Base-by-base conservation (phyloP, 306 rosid genomes). In the Abrus pulchellus region DNA sequence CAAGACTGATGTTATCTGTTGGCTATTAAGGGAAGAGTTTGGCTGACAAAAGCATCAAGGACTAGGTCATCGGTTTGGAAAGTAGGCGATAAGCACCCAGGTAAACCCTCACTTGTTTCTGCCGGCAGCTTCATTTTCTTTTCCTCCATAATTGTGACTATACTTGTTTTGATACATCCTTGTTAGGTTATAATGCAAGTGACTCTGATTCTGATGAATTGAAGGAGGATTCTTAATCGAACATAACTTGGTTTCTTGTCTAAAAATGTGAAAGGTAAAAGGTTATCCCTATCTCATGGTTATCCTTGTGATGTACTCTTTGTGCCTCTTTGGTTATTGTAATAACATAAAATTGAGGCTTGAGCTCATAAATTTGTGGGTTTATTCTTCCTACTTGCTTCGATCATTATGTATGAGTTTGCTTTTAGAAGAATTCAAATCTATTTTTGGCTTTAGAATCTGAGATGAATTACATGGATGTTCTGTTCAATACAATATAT, bases 141-240 rank as follows among this genome's bases (percentile, higher is more conserved):
- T 59, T 28, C 89, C 56, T 74, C 38, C 9, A 10, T 33, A 40
- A 6, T 56, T 3, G 3, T 67, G 59, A 67, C 48, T 32, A 1
- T 71, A 34, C 7, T 72, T 76, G 80, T 47, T 68, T 32, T 74
- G 36, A 2, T 83, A 77, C 65, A 34, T 63, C 34, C 71, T 61
- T 86, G 20, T 72, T 76, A 94, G 97, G 98, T 76, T 94, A 94
- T 79, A 94, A 94, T 85, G 98, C 97, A 52, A 94, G 97, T 79
- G 98, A 94, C 87, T 94, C 98, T 45, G 98, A 94, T 86, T 92
- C 98, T 0, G 98, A 94, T 14, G 97, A 94, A 75, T 44, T 79
- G 74, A 87, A 87, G 80, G 92, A 77, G 44, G 91, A 88, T 72
- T 89, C 92, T 77, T 92, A 87, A 85, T 82, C 62, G 49, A 13